Percentiles rank a stretch among this genome's conserved stretches.
phyloP scores from a whole-genome alignment of 805 yeast genomes.

The Candida chilensis region DNA sequence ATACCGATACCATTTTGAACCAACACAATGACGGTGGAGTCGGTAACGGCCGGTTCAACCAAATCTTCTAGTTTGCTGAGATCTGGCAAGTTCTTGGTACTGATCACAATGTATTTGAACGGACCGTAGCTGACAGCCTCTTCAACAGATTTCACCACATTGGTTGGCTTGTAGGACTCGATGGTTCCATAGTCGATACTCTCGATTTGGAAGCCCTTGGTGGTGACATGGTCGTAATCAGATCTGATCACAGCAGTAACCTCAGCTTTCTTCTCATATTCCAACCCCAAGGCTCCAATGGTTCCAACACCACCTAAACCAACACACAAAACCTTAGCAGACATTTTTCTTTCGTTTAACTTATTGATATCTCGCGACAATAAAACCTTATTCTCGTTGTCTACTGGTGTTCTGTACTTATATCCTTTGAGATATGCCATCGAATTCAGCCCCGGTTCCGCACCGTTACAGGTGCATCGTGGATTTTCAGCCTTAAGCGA shows the following conservation, averaged over 20 bases:
- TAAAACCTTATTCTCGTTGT: too few species aligned
- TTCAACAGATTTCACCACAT: slow-evolving; percentile 15
- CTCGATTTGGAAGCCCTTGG: slow-evolving; percentile 19
- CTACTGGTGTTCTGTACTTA: too few species aligned
- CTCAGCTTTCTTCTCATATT: slow-evolving; percentile 7
- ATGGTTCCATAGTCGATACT: slow-evolving; percentile 22
- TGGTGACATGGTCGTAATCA: slow-evolving; percentile 17
- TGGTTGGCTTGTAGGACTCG: slow-evolving; percentile 17
- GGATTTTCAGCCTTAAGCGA: too few species aligned
- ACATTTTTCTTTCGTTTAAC: too few species aligned
- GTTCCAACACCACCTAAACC: slow-evolving; percentile 30
- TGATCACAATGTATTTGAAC: slow-evolving; percentile 25
- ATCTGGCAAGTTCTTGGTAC: slow-evolving; percentile 28
- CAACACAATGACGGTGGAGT: slow-evolving; percentile 14
- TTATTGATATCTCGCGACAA: too few species aligned
- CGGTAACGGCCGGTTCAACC: slow-evolving; percentile 15
- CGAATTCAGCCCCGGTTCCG: too few species aligned
- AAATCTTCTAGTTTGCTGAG: slow-evolving; percentile 23
- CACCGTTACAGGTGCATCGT: too few species aligned
- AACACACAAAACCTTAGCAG: slow-evolving; percentile 15
- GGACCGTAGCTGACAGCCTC: slow-evolving; percentile 17
- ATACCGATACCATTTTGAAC: slow-evolving; percentile 31
- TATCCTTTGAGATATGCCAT: too few species aligned
- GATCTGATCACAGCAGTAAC: slow-evolving; percentile 27
- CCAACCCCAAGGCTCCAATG: slow-evolving; percentile 18